These are phyloP conservation scores for Panus rudis DNA, from an alignment of 768 basidiomycete genomes.

Conservation along the genomic window DNA sequence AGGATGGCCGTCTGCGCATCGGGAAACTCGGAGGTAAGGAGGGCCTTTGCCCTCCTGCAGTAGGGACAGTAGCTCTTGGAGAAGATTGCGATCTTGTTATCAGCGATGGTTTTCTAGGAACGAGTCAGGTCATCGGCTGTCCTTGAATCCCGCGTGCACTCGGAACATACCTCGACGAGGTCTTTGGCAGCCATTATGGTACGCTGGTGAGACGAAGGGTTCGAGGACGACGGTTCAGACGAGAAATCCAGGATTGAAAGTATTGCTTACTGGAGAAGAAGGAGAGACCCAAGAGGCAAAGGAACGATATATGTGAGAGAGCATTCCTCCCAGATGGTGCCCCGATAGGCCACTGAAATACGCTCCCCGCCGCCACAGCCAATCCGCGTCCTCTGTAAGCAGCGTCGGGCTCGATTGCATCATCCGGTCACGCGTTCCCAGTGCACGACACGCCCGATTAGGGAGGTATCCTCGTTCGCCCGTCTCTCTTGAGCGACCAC, in stretches of 20 bases:
- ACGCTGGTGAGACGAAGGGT: slow-evolving; percentile 26
- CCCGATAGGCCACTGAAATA: background rate
- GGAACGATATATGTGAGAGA: slow-evolving; percentile 19
- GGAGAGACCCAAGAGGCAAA: slow-evolving; percentile 12
- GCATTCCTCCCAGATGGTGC: slow-evolving; percentile 8
- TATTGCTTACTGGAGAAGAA: slow-evolving; percentile 16
- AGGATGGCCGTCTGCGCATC: slow-evolving; percentile 24
- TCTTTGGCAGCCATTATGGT: slow-evolving; percentile 27
- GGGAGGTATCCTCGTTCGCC: too few species aligned
- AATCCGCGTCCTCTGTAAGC: too few species aligned
- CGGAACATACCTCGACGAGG: slow-evolving; percentile 33
- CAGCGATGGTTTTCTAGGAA: slow-evolving; percentile 25
- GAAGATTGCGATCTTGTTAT: slow-evolving; percentile 34
- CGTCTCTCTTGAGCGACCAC: background rate
- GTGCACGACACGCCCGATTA: too few species aligned
- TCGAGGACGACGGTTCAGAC: slow-evolving; percentile 24
- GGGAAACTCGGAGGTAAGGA: slow-evolving; percentile 27
- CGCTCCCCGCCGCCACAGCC: background rate
- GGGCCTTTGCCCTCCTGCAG: slow-evolving; percentile 33
- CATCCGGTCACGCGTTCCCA: too few species aligned
- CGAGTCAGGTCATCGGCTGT: background rate
- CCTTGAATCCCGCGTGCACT: background rate
- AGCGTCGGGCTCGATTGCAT: too few species aligned
- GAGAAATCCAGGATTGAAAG: slow-evolving; percentile 11
- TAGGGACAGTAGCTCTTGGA: slow-evolving; percentile 35